These are phyloP conservation scores for Aspergillus sp. DNA, from an alignment of 2,329 filamentous ascomycete genomes.

Conservation along the genomic window DNA sequence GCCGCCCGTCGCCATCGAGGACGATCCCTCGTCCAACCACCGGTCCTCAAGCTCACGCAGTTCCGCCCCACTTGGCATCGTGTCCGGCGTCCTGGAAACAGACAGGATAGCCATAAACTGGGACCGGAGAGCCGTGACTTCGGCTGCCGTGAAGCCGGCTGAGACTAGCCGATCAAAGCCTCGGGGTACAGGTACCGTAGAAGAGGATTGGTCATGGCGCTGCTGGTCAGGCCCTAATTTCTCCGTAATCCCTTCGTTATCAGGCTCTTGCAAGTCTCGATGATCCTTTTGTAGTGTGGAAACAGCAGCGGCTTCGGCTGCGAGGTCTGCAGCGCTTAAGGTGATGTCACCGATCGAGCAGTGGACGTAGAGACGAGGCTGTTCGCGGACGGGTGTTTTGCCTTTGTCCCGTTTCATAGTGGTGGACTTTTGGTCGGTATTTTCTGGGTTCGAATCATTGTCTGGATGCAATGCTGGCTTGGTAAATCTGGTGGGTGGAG, in stretches of 20 bases:
- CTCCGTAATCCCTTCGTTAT: conserved; percentile 1
- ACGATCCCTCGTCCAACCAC: conserved; percentile 73
- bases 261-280: conserved; percentile 10
- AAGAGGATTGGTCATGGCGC: conserved; percentile 17
- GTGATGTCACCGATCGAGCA: conserved; percentile 82
- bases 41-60: conserved; percentile 79
- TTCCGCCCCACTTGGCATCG: conserved; percentile 76
- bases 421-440: conserved; percentile 51
- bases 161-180: conserved; percentile 86
- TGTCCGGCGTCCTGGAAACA: conserved; percentile 80
- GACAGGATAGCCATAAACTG: conserved; percentile 87
- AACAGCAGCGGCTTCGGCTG: conserved; percentile 57
- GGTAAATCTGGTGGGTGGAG: conserved; percentile 52
- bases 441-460: conserved; percentile 14
- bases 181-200: conserved; percentile 60
- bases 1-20: conserved; percentile 45
- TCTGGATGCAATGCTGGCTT: conserved; percentile 21
- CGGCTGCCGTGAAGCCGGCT: conserved; percentile 77
- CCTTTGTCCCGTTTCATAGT: conserved; percentile 57
- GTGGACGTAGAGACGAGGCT: conserved; percentile 76
- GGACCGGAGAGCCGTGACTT: conserved; percentile 79
- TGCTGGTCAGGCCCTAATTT: not conserved
- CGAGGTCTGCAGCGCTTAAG: conserved; percentile 68
- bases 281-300: conserved; percentile 28
- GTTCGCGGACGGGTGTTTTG: conserved; percentile 60